Conservation (phyloP, 1,284 basidiomycete species). For the Malassezia equina region DNA sequence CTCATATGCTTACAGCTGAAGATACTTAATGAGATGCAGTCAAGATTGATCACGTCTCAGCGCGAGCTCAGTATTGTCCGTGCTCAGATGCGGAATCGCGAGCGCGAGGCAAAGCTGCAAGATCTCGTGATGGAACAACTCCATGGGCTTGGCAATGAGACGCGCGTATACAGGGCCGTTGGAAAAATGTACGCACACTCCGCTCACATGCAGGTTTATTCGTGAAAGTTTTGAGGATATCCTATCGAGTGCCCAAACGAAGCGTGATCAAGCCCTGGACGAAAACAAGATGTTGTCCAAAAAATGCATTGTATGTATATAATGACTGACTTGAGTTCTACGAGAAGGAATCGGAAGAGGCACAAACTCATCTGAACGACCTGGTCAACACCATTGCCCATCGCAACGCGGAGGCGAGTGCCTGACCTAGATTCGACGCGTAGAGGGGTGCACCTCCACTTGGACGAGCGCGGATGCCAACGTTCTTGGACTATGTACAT, state of each 20-base stretch:
- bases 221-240: constrained; percentile 4
- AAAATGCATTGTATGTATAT: constrained; percentile 10
- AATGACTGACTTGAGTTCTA: constrained; percentile 6
- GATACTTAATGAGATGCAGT: constrained; percentile 16
- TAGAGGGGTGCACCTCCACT: neutral
- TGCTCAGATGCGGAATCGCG: constrained; percentile 11
- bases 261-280: constrained; percentile 8
- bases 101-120: constrained; percentile 14
- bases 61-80: constrained; percentile 14
- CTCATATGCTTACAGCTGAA: neutral
- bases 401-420: neutral
- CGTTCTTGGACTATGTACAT: neutral
- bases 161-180: constrained; percentile 14
- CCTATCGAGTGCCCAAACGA: neutral
- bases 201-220: constrained; percentile 14
- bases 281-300: constrained; percentile 15
- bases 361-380: constrained; percentile 17
- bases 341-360: constrained; percentile 16
- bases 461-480: neutral
- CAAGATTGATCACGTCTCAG: constrained; percentile 10
- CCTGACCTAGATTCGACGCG: neutral
- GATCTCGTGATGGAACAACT: constrained; percentile 17
- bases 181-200: constrained; percentile 15
- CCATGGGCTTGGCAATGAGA: constrained; percentile 2
- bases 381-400: constrained; percentile 14